These are phyloP conservation scores for Yamadazyma membranifaciens DNA, from an alignment of 1,139 yeast species.

Conservation along the genomic window DNA sequence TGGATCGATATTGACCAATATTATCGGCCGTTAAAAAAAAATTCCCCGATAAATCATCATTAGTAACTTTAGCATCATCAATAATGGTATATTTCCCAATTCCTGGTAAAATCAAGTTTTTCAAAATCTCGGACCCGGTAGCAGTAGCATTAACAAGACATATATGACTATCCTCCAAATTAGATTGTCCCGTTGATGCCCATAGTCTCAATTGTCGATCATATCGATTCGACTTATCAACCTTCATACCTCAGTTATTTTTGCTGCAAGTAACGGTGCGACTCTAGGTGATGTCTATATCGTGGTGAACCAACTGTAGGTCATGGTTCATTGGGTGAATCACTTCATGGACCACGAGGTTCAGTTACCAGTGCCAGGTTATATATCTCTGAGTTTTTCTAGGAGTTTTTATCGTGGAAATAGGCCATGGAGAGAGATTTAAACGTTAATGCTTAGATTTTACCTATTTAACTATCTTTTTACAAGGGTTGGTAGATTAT, in stretches of 20 bases:
- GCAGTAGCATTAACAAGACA: conserved; percentile 62
- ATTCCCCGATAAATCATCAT: conserved; percentile 51
- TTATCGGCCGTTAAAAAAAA: conserved; percentile 57
- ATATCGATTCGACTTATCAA: conserved; percentile 51
- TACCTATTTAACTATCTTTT: too few species aligned
- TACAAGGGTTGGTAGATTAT: too few species aligned
- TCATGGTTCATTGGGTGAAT: too few species aligned
- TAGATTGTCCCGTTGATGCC: conserved; percentile 75
- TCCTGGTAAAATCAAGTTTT: conserved; percentile 82
- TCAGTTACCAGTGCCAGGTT: too few species aligned
- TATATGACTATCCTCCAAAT: conserved; percentile 57
- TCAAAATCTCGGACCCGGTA: conserved; percentile 66
- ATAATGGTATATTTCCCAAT: conserved; percentile 66
- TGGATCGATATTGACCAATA: conserved; percentile 43
- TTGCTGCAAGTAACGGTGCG: too few species aligned
- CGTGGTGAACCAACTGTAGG: too few species aligned
- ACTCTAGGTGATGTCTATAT: too few species aligned
- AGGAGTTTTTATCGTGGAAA: too few species aligned
- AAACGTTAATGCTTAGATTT: too few species aligned
- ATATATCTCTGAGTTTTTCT: too few species aligned
- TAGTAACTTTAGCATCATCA: conserved; percentile 42
- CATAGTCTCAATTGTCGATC: conserved; percentile 90
- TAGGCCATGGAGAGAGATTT: too few species aligned
- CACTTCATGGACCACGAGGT: too few species aligned
- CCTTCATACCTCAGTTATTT: conserved; percentile 20